phyloP scores from a whole-genome alignment of 768 basidiomycete genomes.

The Lactifluus echinatus region DNA sequence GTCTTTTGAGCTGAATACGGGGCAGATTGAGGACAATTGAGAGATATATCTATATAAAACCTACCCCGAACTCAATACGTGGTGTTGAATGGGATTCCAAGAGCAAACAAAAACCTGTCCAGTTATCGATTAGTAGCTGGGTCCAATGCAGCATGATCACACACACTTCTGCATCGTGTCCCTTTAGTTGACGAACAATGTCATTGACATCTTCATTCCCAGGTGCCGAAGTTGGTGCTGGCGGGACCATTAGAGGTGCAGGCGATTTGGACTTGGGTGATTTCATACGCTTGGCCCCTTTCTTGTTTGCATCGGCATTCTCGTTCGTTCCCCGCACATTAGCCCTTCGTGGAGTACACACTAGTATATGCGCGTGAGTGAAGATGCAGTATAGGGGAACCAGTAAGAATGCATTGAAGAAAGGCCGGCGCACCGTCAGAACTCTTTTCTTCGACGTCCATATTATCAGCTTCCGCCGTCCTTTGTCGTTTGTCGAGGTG shows the following conservation, averaged over 20 bases:
- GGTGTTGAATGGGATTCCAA: slow-evolving; percentile 58
- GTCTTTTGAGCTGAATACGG: slow-evolving; percentile 55
- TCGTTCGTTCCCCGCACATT: not conserved
- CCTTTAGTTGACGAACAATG: slow-evolving; percentile 24
- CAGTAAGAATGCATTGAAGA: slow-evolving; percentile 18
- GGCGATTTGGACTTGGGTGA: slow-evolving; percentile 17
- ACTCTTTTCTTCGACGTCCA: slow-evolving; percentile 21
- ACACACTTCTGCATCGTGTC: slow-evolving; percentile 38
- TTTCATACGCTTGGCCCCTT: slow-evolving; percentile 5
- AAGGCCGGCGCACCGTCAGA: slow-evolving; percentile 30
- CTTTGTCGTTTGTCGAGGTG: slow-evolving; percentile 59
- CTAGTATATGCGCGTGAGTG: not conserved
- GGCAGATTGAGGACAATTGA: not conserved
- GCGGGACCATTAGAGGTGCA: not conserved
- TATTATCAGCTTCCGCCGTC: slow-evolving; percentile 41
- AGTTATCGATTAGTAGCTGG: not conserved
- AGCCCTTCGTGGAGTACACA: not conserved
- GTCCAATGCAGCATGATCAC: not conserved
- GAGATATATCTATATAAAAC: slow-evolving; percentile 20
- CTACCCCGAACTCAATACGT: slow-evolving; percentile 68
- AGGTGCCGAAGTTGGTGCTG: not conserved
- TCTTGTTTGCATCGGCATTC: not conserved
- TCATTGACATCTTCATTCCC: slow-evolving; percentile 1
- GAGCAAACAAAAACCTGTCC: slow-evolving; percentile 70
- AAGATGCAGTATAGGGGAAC: slow-evolving; percentile 28